These are phyloP conservation scores for Blastocystis sp. DNA, from an alignment of 352 stramenopile genomes.

Conservation along the genomic window DNA sequence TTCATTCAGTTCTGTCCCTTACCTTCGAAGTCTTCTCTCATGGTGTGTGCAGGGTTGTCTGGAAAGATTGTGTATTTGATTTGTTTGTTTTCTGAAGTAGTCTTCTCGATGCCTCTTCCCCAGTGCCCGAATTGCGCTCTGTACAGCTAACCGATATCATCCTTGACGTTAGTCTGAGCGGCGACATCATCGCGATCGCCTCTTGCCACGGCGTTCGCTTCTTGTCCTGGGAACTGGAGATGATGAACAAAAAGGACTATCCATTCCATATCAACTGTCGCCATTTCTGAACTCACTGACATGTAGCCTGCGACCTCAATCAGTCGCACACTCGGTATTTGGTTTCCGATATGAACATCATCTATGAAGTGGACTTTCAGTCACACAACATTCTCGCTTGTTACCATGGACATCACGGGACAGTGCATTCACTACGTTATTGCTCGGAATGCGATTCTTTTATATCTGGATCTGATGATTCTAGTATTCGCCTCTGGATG, in stretches of 20 bases:
- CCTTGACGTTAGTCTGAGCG: background rate
- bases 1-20: background rate
- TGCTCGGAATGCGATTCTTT: slow-evolving; percentile 73
- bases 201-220: slow-evolving; percentile 65
- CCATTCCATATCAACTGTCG: slow-evolving; percentile 71
- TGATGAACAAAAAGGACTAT: slow-evolving; percentile 31
- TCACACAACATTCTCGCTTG: slow-evolving; percentile 69
- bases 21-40: background rate
- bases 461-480: slow-evolving; percentile 76
- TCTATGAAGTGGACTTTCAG: slow-evolving; percentile 71
- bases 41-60: background rate
- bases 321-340: slow-evolving; percentile 73
- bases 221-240: slow-evolving; percentile 66
- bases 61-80: slow-evolving; percentile 63
- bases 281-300: slow-evolving; percentile 72
- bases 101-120: background rate
- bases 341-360: slow-evolving; percentile 76
- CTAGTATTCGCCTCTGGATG: slow-evolving; percentile 77
- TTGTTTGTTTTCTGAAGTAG: background rate
- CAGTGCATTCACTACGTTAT: slow-evolving; percentile 77
- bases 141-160: background rate
- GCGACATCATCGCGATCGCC: background rate
- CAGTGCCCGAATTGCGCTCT: background rate
- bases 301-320: slow-evolving; percentile 73
- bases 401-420: slow-evolving; percentile 77